These are phyloP conservation scores for Chalaropsis ovoidea DNA, from an alignment of 2,329 filamentous ascomycete genomes.

Conservation along the genomic window DNA sequence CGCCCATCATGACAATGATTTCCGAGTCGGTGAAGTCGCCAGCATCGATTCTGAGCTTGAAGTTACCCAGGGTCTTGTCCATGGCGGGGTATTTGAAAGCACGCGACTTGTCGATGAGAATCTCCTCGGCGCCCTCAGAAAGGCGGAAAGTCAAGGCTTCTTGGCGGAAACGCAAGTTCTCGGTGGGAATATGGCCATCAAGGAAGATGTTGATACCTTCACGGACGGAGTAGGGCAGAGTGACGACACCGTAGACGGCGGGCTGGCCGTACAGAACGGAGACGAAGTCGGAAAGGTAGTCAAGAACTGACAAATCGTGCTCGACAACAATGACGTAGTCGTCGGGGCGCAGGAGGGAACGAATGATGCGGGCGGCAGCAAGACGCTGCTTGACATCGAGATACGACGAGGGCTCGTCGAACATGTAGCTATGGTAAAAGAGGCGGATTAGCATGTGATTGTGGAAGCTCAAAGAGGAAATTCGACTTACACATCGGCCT, in stretches of 20 bases:
- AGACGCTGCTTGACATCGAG: conserved; percentile 99
- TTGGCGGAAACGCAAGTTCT: conserved; percentile 96
- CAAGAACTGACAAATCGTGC: conserved; percentile 96
- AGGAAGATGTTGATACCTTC: conserved; percentile 99
- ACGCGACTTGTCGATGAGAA: conserved; percentile 70
- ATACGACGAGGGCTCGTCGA: conserved; percentile 97
- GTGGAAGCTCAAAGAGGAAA: conserved; percentile 26
- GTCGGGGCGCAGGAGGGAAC: conserved; percentile 74
- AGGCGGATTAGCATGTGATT: conserved; percentile 18
- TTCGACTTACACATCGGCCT: conserved; percentile 60
- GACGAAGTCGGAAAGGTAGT: conserved; percentile 97
- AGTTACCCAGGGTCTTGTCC: conserved; percentile 84
- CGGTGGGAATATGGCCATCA: conserved; percentile 93
- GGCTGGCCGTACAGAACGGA: conserved; percentile 94
- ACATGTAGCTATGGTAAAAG: conserved; percentile 61
- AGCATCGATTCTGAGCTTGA: conserved; percentile 69
- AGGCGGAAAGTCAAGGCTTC: conserved; percentile 95
- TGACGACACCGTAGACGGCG: conserved; percentile 95
- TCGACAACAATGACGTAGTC: conserved; percentile 98
- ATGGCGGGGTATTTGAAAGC: conserved; percentile 82
- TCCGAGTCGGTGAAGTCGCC: conserved; percentile 95
- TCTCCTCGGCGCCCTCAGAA: conserved; percentile 80
- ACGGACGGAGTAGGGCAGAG: conserved; percentile 85
- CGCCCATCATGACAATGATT: conserved; percentile 99
- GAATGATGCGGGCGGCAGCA: conserved; percentile 82